Base-by-base conservation (phyloP, 768 basidiomycete species). In the Rhodotorula graminis region DNA sequence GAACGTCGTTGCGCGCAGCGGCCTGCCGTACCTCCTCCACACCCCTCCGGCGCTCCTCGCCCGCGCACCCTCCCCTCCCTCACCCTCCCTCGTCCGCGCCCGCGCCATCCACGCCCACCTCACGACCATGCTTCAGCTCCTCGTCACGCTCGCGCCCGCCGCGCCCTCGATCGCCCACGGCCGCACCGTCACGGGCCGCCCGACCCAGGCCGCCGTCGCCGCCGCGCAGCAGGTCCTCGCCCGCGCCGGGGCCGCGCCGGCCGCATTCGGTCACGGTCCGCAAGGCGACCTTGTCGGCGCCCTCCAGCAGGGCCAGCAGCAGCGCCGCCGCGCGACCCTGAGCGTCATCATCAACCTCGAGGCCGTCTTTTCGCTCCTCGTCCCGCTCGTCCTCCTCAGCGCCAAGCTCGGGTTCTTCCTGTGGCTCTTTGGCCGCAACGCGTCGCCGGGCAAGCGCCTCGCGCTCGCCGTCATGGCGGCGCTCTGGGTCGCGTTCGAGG, bases 331-430 rank as follows among this genome's bases (percentile, higher is more conserved):
- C 19, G 65, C 70, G 14, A 69, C 67, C 8, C 37, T 75, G 56
- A 52, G 70, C 16, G 70, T 79, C 64, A 70, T 72, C 31, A 73
- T 79, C 71, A 76, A 79, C 73, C 64, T 79, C 61, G 77, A 77
- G 7, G 77, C 72, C 11, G 42, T 79, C 42, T 15, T 71, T 15
- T 59, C 71, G 12, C 64, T 77, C 68, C 27, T 75, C 25, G 21
- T 77, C 42, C 78, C 75, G 14, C 66, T 79, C 50, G 44, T 74
- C 56, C 68, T 75, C 71, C 71, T 79, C 49, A 40, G 70, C 21
- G 58, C 76, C 69, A 79, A 79, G 58, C 74, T 79, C 47, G 64
- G 33, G 2, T 76, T 79, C 73, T 68, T 79, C 18, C 56, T 77
- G 33, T 77, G 69, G 61, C 65, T 79, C 64, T 79, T 79, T 60